Conservation (phyloP, 2,329 filamentous ascomycete species). For the Alternaria angustiovoidea region DNA sequence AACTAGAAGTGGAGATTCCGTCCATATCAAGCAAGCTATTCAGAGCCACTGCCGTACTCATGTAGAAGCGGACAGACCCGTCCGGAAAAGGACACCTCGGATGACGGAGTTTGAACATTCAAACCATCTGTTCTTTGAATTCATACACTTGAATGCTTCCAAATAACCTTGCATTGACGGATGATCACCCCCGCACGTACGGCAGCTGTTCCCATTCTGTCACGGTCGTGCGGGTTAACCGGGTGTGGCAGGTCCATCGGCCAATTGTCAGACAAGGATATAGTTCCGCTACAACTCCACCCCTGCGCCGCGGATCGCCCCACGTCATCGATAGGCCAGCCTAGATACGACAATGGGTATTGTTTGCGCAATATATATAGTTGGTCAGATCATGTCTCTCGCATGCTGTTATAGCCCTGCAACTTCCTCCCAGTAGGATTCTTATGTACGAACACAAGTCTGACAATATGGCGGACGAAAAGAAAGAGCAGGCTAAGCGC, state of each 20-base stretch:
- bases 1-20: not conserved
- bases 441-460: not conserved
- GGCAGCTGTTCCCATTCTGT: slow-evolving; percentile 1
- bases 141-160: not conserved
- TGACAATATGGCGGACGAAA: slow-evolving; percentile 29
- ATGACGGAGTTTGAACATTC: not conserved
- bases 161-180: not conserved
- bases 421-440: not conserved
- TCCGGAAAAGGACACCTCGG: not conserved
- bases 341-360: not conserved
- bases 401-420: not conserved
- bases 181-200: not conserved
- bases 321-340: slow-evolving; percentile 16
- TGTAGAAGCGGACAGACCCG: not conserved
- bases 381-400: not conserved
- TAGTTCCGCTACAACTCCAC: slow-evolving; percentile 1
- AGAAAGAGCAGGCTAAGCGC: slow-evolving; percentile 27
- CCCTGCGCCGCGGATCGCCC: not conserved
- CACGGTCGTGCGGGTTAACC: not conserved
- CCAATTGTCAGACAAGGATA: slow-evolving; percentile 7
- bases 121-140: not conserved
- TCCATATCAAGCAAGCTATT: not conserved
- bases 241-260: not conserved
- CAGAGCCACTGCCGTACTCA: not conserved
- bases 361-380: slow-evolving; percentile 3